Evolutionary conservation across 2,329 filamentous ascomycete species (phyloP).

Genomic region (Hymenoscyphus occultus): DNA sequence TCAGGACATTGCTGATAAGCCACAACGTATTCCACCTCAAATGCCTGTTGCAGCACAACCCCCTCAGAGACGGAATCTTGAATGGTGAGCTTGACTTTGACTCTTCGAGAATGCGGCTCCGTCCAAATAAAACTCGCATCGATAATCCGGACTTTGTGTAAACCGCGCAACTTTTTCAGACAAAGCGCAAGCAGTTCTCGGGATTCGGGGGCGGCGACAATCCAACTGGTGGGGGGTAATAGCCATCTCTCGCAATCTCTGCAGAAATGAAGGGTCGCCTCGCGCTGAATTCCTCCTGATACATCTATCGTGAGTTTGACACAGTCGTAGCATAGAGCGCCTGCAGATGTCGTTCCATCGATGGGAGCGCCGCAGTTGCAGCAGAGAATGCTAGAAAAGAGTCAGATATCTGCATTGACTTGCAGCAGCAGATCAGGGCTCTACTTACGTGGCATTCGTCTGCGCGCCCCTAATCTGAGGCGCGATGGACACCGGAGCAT

Average conservation of each 20-base stretch:
- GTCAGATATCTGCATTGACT: conserved; percentile 22
- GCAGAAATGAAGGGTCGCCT: conserved; percentile 87
- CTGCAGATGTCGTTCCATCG: conserved; percentile 81
- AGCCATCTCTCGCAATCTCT: conserved; percentile 94
- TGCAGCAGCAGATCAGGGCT: background rate
- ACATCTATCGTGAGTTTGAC: conserved; percentile 94
- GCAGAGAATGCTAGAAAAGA: conserved; percentile 72
- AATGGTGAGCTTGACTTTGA: conserved; percentile 94
- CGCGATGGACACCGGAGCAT: conserved; percentile 51
- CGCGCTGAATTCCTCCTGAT: conserved; percentile 84
- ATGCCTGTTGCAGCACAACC: conserved; percentile 79
- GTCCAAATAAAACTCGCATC: conserved; percentile 98
- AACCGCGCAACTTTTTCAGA: conserved; percentile 78
- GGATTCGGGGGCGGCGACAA: conserved; percentile 80
- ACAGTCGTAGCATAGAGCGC: conserved; percentile 93
- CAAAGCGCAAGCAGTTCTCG: conserved; percentile 91
- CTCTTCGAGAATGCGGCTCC: conserved; percentile 87
- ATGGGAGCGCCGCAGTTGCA: conserved; percentile 97
- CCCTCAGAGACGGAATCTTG: conserved; percentile 66
- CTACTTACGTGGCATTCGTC: conserved; percentile 52
- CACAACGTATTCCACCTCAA: conserved; percentile 91
- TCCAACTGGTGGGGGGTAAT: conserved; percentile 80
- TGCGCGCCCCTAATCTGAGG: conserved; percentile 35
- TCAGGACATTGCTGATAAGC: conserved; percentile 93
- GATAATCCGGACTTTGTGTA: conserved; percentile 89